phyloP scores from a whole-genome alignment of 2,329 filamentous ascomycete species.

The Rutstroemia sp. region DNA sequence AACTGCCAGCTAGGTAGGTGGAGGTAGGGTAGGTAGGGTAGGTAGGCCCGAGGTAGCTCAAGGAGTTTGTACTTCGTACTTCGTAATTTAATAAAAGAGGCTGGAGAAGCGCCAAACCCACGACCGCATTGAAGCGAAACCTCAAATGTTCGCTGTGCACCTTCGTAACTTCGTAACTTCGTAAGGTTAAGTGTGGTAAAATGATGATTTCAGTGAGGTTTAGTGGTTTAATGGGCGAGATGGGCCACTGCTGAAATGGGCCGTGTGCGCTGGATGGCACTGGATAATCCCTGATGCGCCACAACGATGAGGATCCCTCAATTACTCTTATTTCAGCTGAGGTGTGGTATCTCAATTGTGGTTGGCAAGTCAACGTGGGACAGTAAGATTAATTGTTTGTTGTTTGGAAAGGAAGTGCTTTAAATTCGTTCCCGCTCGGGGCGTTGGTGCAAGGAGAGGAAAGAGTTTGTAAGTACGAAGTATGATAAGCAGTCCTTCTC shows the following conservation, averaged over 20 bases:
- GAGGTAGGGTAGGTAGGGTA: background rate
- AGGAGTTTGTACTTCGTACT: background rate
- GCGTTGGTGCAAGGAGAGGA: too few species aligned
- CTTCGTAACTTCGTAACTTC: too few species aligned
- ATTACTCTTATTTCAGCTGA: constrained; percentile 1
- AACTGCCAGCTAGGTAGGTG: constrained; percentile 3
- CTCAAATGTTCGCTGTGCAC: background rate
- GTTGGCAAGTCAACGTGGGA: constrained; percentile 6
- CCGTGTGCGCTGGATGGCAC: background rate
- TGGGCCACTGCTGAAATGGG: background rate
- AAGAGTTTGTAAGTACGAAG: too few species aligned
- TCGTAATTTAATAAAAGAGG: constrained; percentile 7
- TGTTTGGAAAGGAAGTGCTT: background rate
- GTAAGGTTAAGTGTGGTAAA: too few species aligned
- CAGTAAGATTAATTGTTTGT: background rate
- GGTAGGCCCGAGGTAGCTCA: background rate
- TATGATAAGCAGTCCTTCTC: too few species aligned
- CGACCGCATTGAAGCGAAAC: background rate
- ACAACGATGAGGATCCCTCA: constrained; percentile 1
- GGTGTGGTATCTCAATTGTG: background rate
- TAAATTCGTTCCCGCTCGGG: too few species aligned
- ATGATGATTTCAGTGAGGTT: too few species aligned
- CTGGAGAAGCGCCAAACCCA: constrained; percentile 5
- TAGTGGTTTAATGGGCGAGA: too few species aligned
- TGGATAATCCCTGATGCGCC: constrained; percentile 4